Percentiles rank a stretch among this genome's conserved stretches.
Evolutionary conservation across 805 yeast genomes (phyloP).

Genomic region (Ogataea pini): DNA sequence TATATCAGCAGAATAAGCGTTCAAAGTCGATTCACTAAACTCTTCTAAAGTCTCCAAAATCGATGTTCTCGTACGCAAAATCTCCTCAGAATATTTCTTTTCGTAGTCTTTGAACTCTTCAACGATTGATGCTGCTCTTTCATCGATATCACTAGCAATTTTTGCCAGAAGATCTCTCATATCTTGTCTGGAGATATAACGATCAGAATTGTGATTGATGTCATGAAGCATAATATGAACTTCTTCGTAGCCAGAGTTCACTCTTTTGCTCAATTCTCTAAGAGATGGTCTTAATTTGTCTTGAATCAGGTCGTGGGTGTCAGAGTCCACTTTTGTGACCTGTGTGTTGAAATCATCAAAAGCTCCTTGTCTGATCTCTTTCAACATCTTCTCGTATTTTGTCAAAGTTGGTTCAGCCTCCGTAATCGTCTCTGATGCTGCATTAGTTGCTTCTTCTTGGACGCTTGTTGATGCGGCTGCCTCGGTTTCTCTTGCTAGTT

Average conservation of each 20-base stretch:
- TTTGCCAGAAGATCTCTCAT: conserved; percentile 45
- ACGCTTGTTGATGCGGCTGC: conserved; percentile 8
- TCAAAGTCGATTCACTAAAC: conserved; percentile 66
- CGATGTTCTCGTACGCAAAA: conserved; percentile 37
- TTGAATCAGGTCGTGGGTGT: conserved; percentile 30
- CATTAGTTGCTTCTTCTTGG: conserved; percentile 12
- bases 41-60: conserved; percentile 71
- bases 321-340: conserved; percentile 32
- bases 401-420: conserved; percentile 24
- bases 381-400: conserved; percentile 35
- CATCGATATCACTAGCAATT: conserved; percentile 33
- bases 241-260: conserved; percentile 31
- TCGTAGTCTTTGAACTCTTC: conserved; percentile 33
- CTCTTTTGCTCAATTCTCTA: conserved; percentile 33
- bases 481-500: conserved; percentile 11
- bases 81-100: conserved; percentile 35
- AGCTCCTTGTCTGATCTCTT: conserved; percentile 41
- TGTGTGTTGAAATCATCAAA: conserved; percentile 40
- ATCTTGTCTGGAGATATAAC: conserved; percentile 47
- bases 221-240: conserved; percentile 28
- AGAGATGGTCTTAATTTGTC: conserved; percentile 38
- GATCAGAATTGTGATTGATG: conserved; percentile 25
- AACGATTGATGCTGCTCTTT: conserved; percentile 36
- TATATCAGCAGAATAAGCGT: conserved; percentile 63
- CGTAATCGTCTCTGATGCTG: conserved; percentile 14